Evolutionary conservation across 768 basidiomycete species (phyloP).

Genomic region (Peribolospora kevripleyi): DNA sequence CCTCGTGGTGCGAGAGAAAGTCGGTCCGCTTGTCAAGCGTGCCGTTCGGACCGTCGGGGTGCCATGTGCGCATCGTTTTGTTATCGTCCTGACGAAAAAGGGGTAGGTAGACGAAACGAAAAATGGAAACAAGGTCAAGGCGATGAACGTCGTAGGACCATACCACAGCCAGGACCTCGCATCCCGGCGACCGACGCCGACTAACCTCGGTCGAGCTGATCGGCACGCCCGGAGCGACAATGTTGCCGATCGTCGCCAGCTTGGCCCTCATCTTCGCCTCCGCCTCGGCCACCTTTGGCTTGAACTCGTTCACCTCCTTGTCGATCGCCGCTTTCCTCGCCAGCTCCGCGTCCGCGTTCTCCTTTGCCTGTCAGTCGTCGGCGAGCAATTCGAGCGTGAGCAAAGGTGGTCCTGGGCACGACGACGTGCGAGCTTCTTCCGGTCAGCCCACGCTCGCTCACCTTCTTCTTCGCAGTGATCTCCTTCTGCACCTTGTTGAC

Average conservation of each 20-base stretch:
- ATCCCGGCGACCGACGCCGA: neutral
- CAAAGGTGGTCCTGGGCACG: no score
- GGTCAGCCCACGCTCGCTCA: conserved; percentile 9
- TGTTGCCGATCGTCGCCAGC: conserved; percentile 65
- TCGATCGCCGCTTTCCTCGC: conserved; percentile 65
- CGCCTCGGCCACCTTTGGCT: conserved; percentile 49
- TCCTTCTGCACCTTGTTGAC: conserved; percentile 83
- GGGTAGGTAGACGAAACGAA: neutral
- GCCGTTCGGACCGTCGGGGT: conserved; percentile 48
- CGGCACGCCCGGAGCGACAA: conserved; percentile 66
- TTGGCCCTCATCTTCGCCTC: conserved; percentile 55
- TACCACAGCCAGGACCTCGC: neutral
- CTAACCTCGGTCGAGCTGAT: conserved; percentile 68
- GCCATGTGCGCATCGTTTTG: conserved; percentile 51
- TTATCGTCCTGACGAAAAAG: conserved; percentile 58
- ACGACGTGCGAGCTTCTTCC: neutral
- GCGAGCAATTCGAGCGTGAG: neutral
- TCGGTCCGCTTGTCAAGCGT: conserved; percentile 41
- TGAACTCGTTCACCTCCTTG: conserved; percentile 46
- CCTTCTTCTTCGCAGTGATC: conserved; percentile 84
- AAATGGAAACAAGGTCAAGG: neutral
- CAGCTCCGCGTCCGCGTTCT: conserved; percentile 68
- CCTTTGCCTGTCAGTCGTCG: conserved; percentile 41
- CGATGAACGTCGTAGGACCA: neutral
- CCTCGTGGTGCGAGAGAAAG: conserved; percentile 94